These are phyloP conservation scores for Streptanthus diversifolius DNA, from an alignment of 345 rosid genomes.

Conservation along the genomic window DNA sequence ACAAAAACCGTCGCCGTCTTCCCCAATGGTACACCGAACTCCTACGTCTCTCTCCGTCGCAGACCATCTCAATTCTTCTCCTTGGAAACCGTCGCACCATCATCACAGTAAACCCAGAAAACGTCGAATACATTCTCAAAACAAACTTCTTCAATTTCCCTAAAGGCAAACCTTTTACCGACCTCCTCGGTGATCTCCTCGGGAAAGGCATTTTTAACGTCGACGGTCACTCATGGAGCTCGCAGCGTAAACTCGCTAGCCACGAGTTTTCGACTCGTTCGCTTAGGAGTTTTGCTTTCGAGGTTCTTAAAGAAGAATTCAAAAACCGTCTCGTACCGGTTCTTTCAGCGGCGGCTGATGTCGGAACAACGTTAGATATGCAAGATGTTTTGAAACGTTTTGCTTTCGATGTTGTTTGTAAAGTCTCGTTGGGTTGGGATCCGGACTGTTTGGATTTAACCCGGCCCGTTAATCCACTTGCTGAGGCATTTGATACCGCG, in stretches of 20 bases:
- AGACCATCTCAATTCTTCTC: constrained; percentile 18
- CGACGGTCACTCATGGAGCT: constrained; percentile 64
- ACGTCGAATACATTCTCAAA: constrained; percentile 59
- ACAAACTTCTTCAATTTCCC: constrained; percentile 66
- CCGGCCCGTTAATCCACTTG: constrained; percentile 52
- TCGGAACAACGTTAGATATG: constrained; percentile 31
- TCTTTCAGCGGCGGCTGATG: constrained; percentile 26
- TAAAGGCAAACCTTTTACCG: constrained; percentile 58
- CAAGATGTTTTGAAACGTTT: constrained; percentile 65
- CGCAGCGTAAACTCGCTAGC: constrained; percentile 63
- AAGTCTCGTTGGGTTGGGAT: constrained; percentile 63
- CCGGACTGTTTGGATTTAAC: constrained; percentile 57
- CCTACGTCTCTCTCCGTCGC: constrained; percentile 14
- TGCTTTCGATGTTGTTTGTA: constrained; percentile 60
- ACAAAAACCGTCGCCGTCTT: constrained; percentile 32
- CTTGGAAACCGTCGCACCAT: constrained; percentile 39
- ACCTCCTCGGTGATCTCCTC: constrained; percentile 60
- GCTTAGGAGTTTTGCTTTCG: constrained; percentile 43
- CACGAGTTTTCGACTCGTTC: constrained; percentile 56
- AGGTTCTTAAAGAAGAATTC: constrained; percentile 43
- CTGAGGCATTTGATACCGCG: constrained; percentile 56
- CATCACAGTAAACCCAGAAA: constrained; percentile 54
- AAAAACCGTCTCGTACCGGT: constrained; percentile 43
- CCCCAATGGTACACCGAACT: constrained; percentile 26
- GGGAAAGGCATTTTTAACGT: constrained; percentile 69